Conservation (phyloP, 2,329 filamentous ascomycete species). For the Dichotomopilus funicola region DNA sequence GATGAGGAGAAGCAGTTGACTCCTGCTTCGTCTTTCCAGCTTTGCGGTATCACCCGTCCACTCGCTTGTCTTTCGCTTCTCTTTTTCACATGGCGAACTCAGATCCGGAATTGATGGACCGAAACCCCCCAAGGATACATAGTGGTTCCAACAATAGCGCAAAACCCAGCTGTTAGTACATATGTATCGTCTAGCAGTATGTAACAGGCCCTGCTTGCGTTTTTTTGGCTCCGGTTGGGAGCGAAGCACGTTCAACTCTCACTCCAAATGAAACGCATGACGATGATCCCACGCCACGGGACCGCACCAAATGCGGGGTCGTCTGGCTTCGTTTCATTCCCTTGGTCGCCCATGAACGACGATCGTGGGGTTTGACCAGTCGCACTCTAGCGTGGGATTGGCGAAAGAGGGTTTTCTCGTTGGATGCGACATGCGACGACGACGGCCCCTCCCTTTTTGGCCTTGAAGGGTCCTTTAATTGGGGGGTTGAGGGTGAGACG, state of each 20-base stretch:
- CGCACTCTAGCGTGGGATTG: slow-evolving; percentile 9
- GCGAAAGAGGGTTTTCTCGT: not conserved
- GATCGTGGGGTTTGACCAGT: slow-evolving; percentile 15
- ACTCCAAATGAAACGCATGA: not conserved
- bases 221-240: too few species aligned
- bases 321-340: slow-evolving; percentile 12
- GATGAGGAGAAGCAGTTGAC: too few species aligned
- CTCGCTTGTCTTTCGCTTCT: not conserved
- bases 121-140: too few species aligned
- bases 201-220: too few species aligned
- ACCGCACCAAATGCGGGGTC: slow-evolving; percentile 15
- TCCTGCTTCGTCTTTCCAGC: too few species aligned
- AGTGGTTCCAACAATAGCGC: not conserved
- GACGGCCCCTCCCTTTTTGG: not conserved
- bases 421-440: slow-evolving; percentile 9
- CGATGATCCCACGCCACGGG: slow-evolving; percentile 7
- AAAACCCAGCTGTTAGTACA: not conserved
- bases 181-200: too few species aligned
- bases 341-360: slow-evolving; percentile 2
- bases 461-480: too few species aligned
- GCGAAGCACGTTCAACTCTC: not conserved
- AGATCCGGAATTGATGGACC: too few species aligned
- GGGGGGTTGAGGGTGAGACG: not conserved
- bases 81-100: not conserved
- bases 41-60: too few species aligned